A percentile compares a stretch with the other conserved stretches of the same genome.
Conservation (phyloP, 2,329 filamentous ascomycete genomes). For the Ophiostoma himal-ulmi region DNA sequence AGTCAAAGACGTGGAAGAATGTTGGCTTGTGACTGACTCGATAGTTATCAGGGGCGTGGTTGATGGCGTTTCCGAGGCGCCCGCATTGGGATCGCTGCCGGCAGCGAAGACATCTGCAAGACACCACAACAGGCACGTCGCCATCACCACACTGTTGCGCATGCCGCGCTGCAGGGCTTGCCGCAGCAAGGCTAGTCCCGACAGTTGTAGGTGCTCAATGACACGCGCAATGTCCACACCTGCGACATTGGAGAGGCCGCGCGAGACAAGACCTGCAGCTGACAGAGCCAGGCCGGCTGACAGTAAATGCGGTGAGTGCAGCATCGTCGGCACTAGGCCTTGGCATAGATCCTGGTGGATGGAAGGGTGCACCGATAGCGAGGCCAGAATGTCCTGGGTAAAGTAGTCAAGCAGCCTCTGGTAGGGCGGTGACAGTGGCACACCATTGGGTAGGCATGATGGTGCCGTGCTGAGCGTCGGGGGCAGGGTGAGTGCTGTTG, state of each 20-base stretch:
- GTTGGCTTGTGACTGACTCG: background rate
- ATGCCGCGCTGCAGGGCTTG: conserved; percentile 14
- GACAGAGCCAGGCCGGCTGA: conserved; percentile 21
- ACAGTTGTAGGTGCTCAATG: conserved; percentile 21
- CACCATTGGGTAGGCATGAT: conserved; percentile 19
- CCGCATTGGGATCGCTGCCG: background rate
- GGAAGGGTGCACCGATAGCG: conserved; percentile 20
- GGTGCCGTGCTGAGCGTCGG: conserved; percentile 11
- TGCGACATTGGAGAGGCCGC: conserved; percentile 19
- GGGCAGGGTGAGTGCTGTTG: background rate
- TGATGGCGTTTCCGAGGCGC: background rate
- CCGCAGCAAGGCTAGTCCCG: conserved; percentile 19
- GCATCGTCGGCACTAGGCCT: conserved; percentile 19
- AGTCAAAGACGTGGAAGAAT: background rate
- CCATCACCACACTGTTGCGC: conserved; percentile 18
- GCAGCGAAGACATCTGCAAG: conserved; percentile 22
- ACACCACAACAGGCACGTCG: conserved; percentile 22
- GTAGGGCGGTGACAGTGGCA: conserved; percentile 20
- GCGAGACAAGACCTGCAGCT: conserved; percentile 18
- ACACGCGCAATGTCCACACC: conserved; percentile 19
- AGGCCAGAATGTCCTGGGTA: conserved; percentile 20
- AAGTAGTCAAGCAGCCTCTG: conserved; percentile 23
- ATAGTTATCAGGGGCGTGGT: background rate
- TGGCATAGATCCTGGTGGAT: conserved; percentile 22
- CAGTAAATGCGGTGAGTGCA: conserved; percentile 20